These are phyloP conservation scores for Leishmania aethiopica DNA, from an alignment of 208 protist genomes.

Conservation along the genomic window DNA sequence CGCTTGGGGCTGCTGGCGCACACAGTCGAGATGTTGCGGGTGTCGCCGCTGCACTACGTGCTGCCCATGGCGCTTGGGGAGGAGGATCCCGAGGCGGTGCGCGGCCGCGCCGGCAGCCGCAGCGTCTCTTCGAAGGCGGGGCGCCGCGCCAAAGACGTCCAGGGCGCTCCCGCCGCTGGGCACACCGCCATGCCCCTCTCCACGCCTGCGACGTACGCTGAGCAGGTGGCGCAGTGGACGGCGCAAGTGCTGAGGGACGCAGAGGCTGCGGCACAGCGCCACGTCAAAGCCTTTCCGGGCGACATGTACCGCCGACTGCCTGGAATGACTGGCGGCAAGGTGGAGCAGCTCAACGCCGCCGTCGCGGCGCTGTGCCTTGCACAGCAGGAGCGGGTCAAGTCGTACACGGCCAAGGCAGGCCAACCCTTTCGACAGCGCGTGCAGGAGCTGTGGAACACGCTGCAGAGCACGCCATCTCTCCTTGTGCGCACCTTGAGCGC, in stretches of 20 bases:
- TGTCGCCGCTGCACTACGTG: slow-evolving; percentile 65
- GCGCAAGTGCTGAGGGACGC: slow-evolving; percentile 36
- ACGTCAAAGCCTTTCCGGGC: slow-evolving; percentile 48
- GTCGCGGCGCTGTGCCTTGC: slow-evolving; percentile 41
- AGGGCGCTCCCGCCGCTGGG: slow-evolving; percentile 10
- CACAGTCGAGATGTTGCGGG: slow-evolving; percentile 60
- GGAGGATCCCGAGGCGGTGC: slow-evolving; percentile 3
- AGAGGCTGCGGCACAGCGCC: slow-evolving; percentile 30
- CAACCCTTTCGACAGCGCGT: slow-evolving; percentile 60
- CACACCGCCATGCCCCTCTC: slow-evolving; percentile 38
- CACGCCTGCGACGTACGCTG: slow-evolving; percentile 37
- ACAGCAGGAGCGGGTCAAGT: slow-evolving; percentile 46
- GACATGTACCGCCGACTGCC: slow-evolving; percentile 51
- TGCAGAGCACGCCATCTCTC: slow-evolving; percentile 56
- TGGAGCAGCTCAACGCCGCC: slow-evolving; percentile 40
- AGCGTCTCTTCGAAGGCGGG: slow-evolving; percentile 6
- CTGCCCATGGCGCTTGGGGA: slow-evolving; percentile 24
- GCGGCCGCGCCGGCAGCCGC: slow-evolving; percentile 13
- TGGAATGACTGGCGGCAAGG: slow-evolving; percentile 47
- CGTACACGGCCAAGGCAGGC: slow-evolving; percentile 51
- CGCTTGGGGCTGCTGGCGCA: slow-evolving; percentile 61
- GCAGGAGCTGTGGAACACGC: slow-evolving; percentile 58
- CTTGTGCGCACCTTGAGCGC: slow-evolving; percentile 44
- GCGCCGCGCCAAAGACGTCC: slow-evolving; percentile 2
- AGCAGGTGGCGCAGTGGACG: slow-evolving; percentile 50